Evolutionary conservation across 2,329 filamentous ascomycete species (phyloP).

Genomic region (Teratosphaeria nubilosa): DNA sequence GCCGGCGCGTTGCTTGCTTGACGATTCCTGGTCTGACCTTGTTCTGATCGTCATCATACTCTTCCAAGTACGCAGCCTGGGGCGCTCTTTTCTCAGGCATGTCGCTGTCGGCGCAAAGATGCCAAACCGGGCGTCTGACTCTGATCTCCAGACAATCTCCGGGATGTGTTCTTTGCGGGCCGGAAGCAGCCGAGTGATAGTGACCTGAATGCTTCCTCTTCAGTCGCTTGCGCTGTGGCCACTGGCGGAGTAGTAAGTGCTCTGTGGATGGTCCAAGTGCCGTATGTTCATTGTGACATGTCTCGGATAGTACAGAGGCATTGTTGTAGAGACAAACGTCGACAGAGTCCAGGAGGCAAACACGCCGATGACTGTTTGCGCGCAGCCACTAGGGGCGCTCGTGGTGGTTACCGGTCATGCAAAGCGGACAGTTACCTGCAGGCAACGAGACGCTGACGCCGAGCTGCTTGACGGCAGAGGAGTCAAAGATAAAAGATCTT

Average conservation of each 20-base stretch:
- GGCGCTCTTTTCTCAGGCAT: constrained; percentile 8
- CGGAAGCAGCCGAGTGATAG: neutral
- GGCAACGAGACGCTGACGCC: neutral
- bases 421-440: constrained; percentile 5
- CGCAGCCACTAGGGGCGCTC: constrained; percentile 9
- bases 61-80: constrained; percentile 25
- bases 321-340: constrained; percentile 4
- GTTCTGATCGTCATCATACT: constrained; percentile 33
- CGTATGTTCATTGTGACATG: constrained; percentile 13
- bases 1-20: constrained; percentile 14
- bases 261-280: neutral
- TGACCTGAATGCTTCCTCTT: neutral
- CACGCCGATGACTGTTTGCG: constrained; percentile 20
- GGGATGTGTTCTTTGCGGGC: neutral
- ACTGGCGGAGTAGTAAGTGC: neutral
- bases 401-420: constrained; percentile 13
- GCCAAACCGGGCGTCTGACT: neutral
- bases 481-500: neutral
- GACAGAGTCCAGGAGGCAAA: constrained; percentile 11
- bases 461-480: neutral
- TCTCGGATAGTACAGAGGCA: constrained; percentile 10
- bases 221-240: neutral
- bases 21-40: constrained; percentile 36
- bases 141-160: neutral
- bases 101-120: neutral